Conservation (phyloP, 306 rosid genomes). For the Spatholobus suberectus region DNA sequence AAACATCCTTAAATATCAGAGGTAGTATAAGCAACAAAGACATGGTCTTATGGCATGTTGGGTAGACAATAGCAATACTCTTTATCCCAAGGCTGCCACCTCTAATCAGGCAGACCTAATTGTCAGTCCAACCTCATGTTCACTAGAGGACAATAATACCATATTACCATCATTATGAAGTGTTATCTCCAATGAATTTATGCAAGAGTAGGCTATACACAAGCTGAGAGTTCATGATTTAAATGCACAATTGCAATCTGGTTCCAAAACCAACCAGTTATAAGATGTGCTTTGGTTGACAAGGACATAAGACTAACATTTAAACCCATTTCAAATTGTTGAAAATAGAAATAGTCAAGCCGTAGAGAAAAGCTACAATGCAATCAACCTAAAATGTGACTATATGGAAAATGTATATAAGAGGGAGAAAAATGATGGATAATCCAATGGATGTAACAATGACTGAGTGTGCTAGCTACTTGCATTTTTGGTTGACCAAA, state of each 20-base stretch:
- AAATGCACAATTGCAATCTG: conserved; percentile 17
- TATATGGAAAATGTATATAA: no score
- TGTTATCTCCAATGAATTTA: conserved; percentile 26
- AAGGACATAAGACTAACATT: conserved; percentile 1
- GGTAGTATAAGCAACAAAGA: conserved; percentile 22
- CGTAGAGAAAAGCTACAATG: not conserved
- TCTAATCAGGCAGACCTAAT: conserved; percentile 48
- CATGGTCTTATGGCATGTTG: conserved; percentile 50
- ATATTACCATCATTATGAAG: conserved; percentile 16
- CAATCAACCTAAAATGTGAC: no score
- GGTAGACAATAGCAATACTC: conserved; percentile 43
- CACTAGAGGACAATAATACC: no score
- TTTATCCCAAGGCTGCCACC: conserved; percentile 49
- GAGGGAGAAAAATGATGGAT: no score
- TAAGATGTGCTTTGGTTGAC: conserved; percentile 32
- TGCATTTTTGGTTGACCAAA: not conserved
- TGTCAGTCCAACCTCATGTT: conserved; percentile 47
- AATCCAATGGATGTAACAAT: no score
- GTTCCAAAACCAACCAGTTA: conserved; percentile 42
- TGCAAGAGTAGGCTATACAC: conserved; percentile 28
- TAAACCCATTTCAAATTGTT: conserved; percentile 23
- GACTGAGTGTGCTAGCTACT: not conserved
- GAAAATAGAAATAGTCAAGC: conserved; percentile 1
- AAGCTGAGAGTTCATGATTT: conserved; percentile 11
- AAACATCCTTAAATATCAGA: conserved; percentile 51